Evolutionary conservation across 169 alveolate genomes (phyloP).

Genomic region (Plasmodium billcollinsi): DNA sequence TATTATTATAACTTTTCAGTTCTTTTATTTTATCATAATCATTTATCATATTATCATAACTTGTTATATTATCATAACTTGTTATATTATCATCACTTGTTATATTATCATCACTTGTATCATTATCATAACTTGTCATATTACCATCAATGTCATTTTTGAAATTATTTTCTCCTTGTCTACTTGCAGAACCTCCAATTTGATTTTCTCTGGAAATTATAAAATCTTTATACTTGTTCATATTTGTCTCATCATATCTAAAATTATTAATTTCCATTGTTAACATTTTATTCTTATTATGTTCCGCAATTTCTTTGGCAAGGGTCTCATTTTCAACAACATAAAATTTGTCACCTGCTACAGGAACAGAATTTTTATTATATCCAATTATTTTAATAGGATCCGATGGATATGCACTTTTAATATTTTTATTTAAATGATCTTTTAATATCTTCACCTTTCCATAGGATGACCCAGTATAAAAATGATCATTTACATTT

Average conservation of each 20-base stretch:
- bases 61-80: neutral
- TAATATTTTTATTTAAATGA: conserved; percentile 50
- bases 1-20: too few relatives aligned
- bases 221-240: conserved; percentile 24
- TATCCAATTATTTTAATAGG: conserved; percentile 59
- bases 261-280: conserved; percentile 11
- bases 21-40: neutral
- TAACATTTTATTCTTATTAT: conserved; percentile 7
- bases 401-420: conserved; percentile 67
- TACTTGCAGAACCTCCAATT: too few relatives aligned
- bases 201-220: conserved; percentile 8
- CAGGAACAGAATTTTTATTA: conserved; percentile 40
- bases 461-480: conserved; percentile 68
- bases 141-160: neutral
- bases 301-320: conserved; percentile 47
- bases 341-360: conserved; percentile 53
- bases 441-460: conserved; percentile 40
- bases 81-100: neutral
- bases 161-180: neutral
- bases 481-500: conserved; percentile 49
- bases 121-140: neutral
- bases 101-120: neutral
- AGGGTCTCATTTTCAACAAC: conserved; percentile 37
- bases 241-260: neutral
- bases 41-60: neutral